These are phyloP conservation scores for Moricandia arvensis DNA, from an alignment of 345 rosid genomes.

Conservation along the genomic window DNA sequence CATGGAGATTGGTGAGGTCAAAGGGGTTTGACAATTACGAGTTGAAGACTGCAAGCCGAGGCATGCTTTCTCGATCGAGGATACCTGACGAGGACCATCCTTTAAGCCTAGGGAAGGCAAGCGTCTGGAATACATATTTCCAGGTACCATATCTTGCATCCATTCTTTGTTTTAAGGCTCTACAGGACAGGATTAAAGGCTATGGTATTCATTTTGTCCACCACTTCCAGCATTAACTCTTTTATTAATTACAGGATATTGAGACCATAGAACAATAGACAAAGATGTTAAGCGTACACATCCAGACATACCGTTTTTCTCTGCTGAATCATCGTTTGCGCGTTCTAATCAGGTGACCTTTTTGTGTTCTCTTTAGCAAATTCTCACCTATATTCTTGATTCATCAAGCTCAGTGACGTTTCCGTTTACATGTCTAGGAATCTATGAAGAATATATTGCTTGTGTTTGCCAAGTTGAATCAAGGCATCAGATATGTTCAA, in stretches of 20 bases:
- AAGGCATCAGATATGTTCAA: conserved; percentile 98
- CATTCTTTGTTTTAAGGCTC: background rate
- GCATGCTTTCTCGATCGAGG: conserved; percentile 74
- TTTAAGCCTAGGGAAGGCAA: conserved; percentile 81
- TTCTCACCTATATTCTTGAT: conserved; percentile 1
- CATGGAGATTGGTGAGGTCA: conserved; percentile 82
- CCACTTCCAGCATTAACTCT: background rate
- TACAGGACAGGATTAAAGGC: background rate
- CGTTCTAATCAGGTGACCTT: conserved; percentile 73
- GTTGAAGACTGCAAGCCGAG: conserved; percentile 51
- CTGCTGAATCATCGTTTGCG: conserved; percentile 71
- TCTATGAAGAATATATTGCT: conserved; percentile 78
- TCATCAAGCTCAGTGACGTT: conserved; percentile 29
- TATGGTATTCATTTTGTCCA: conserved; percentile 7
- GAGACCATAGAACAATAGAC: conserved; percentile 95
- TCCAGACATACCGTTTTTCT: conserved; percentile 94
- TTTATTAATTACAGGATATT: conserved; percentile 54
- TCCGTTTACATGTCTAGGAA: conserved; percentile 55
- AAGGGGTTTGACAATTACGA: conserved; percentile 48
- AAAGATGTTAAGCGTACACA: conserved; percentile 96
- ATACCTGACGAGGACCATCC: conserved; percentile 93
- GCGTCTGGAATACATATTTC: conserved; percentile 93
- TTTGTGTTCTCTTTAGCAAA: conserved; percentile 18
- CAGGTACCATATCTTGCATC: conserved; percentile 55
- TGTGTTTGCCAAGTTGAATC: conserved; percentile 95